These are phyloP conservation scores for Stagonosporopsis chrysanthemi DNA, from an alignment of 2,329 filamentous ascomycete species.

Conservation along the genomic window DNA sequence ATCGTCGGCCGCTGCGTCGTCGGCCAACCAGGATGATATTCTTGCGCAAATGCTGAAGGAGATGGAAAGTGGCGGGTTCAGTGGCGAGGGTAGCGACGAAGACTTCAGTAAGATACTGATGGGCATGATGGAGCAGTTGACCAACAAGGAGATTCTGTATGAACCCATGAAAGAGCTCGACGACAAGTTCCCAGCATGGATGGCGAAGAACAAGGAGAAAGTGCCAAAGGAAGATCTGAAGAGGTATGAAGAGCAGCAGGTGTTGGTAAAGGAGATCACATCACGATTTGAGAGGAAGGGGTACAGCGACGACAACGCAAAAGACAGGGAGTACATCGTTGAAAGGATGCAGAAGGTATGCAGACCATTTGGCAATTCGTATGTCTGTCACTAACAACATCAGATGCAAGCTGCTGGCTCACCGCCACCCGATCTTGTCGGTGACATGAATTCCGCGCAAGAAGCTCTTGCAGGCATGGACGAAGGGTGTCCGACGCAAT, in stretches of 20 bases:
- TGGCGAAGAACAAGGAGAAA: slow-evolving; percentile 76
- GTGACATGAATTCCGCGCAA: slow-evolving; percentile 84
- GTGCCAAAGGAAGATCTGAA: slow-evolving; percentile 73
- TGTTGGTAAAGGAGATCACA: slow-evolving; percentile 84
- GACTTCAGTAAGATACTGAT: slow-evolving; percentile 94
- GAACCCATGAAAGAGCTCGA: slow-evolving; percentile 98
- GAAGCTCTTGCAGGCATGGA: slow-evolving; percentile 67
- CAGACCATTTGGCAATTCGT: background rate
- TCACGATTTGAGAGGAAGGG: slow-evolving; percentile 81
- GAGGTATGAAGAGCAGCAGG: slow-evolving; percentile 82
- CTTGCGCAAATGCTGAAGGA: slow-evolving; percentile 92
- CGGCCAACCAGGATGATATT: slow-evolving; percentile 71
- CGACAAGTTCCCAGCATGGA: slow-evolving; percentile 90
- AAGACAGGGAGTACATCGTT: slow-evolving; percentile 90
- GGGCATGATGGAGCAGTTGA: slow-evolving; percentile 99
- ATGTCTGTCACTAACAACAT: slow-evolving; percentile 10
- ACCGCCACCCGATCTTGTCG: slow-evolving; percentile 88
- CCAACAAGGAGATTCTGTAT: slow-evolving; percentile 97
- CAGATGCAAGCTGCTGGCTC: slow-evolving; percentile 97
- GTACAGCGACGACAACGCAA: slow-evolving; percentile 82
- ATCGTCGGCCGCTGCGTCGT: slow-evolving; percentile 74
- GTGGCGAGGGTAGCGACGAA: slow-evolving; percentile 69
- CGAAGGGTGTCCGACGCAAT: slow-evolving; percentile 69
- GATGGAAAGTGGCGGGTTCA: slow-evolving; percentile 70
- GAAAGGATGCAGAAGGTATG: slow-evolving; percentile 95